Base-by-base conservation (phyloP, 2,329 filamentous ascomycete genomes). In the Neonectria coccinea region DNA sequence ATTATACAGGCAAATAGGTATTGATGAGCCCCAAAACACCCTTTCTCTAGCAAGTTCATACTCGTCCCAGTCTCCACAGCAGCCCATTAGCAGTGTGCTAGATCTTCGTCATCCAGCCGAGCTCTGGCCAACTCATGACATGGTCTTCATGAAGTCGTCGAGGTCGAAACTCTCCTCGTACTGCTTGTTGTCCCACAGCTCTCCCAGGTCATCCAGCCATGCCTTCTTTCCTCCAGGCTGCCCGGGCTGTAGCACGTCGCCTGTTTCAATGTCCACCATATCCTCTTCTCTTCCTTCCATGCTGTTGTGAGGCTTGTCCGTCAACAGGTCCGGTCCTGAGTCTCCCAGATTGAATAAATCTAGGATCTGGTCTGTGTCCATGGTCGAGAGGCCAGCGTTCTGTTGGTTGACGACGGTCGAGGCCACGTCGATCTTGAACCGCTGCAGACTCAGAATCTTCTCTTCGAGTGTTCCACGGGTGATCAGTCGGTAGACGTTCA, bases 391-490 rank as follows among this genome's bases (percentile, higher is more conserved):
- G 1, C 96, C 96, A 1, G 96, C 95, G 73, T 99, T 99, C 81
- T 99, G 96, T 80, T 99, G 96, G 78, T 99, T 99, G 70, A 99
- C 97, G 6, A 99, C 96, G 0, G 97, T 99, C 56, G 92, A 97
- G 45, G 96, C 97, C 20, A 99, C 94, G 79, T 99, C 96, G 75
- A 99, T 97, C 85, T 99, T 99, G 90, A 99, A 99, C 56, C 96
- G 91, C 88, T 99, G 96, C 61, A 99, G 89, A 76, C 92, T 97
- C 75, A 99, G 83, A 76, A 99, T 99, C 88, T 99, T 99, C 84
- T 99, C 96, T 80, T 99, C 96, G 53, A 99, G 82, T 2, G 97
- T 99, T 67, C 96, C 96, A 70, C 96, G 88, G 6, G 96, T 99
- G 74, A 99, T 96, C 70, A 99, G 86, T 25, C 96, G 93, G 80